phyloP scores from a whole-genome alignment of 768 basidiomycete genomes.

The Naganishia friedmannii region DNA sequence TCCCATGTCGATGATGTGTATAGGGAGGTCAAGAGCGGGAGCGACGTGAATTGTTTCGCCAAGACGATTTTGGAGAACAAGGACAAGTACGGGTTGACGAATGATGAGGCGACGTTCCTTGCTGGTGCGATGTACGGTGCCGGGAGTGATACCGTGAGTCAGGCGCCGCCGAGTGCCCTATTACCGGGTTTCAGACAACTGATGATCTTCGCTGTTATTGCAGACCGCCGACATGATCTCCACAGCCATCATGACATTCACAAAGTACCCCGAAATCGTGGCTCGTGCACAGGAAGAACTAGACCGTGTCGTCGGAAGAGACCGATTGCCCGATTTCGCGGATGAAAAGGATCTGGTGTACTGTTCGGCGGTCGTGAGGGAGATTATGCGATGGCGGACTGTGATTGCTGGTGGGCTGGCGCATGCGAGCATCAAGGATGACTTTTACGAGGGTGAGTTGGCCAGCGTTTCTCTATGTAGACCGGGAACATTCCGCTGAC shows the following conservation, averaged over 20 bases:
- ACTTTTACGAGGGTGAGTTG: conserved; percentile 27
- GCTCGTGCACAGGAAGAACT: conserved; percentile 38
- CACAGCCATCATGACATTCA: conserved; percentile 22
- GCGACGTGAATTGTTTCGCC: conserved; percentile 55
- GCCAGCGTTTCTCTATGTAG: neutral
- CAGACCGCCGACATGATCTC: conserved; percentile 27
- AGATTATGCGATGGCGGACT: conserved; percentile 39
- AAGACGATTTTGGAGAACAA: conserved; percentile 63
- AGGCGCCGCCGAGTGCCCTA: too few relatives aligned
- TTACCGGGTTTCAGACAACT: too few relatives aligned
- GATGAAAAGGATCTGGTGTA: conserved; percentile 38
- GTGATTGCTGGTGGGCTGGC: conserved; percentile 39
- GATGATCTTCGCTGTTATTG: neutral
- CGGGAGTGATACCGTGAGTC: conserved; percentile 61
- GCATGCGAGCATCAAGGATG: conserved; percentile 32
- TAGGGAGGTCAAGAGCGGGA: conserved; percentile 11
- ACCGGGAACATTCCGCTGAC: neutral
- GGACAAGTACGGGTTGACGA: conserved; percentile 58
- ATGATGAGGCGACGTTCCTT: conserved; percentile 64
- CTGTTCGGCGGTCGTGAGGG: conserved; percentile 35
- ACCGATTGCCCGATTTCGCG: conserved; percentile 35
- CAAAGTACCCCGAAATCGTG: conserved; percentile 24
- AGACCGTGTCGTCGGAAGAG: conserved; percentile 36
- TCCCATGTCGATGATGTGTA: conserved; percentile 34
- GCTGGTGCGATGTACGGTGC: conserved; percentile 67